Percentiles rank a stretch among this genome's conserved stretches.
Conservation (phyloP, 2,329 filamentous ascomycete species). For the Pseudogymnoascus sp. region DNA sequence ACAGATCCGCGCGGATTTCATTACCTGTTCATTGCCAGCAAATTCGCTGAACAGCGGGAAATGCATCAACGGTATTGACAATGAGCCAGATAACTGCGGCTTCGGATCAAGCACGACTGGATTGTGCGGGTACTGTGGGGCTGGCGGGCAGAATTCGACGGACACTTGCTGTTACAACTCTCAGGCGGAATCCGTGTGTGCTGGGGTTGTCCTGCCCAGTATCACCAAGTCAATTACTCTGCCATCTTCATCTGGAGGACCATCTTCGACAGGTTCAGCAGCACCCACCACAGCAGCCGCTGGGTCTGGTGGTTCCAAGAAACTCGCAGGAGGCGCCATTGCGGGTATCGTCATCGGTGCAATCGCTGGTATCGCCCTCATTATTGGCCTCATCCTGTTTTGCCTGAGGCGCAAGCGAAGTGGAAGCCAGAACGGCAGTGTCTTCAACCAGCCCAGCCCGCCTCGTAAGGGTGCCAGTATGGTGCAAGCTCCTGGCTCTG, state of each 20-base stretch:
- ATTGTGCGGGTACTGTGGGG: slow-evolving; percentile 78
- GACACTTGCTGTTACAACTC: slow-evolving; percentile 91
- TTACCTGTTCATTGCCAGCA: slow-evolving; percentile 77
- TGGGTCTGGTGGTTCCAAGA: slow-evolving; percentile 28
- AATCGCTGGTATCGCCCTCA: slow-evolving; percentile 58
- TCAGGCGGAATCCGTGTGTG: slow-evolving; percentile 64
- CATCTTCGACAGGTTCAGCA: slow-evolving; percentile 15
- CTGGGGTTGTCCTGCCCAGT: slow-evolving; percentile 67
- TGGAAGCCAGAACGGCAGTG: slow-evolving; percentile 56
- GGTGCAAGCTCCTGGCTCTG: slow-evolving; percentile 28
- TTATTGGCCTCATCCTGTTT: slow-evolving; percentile 52
- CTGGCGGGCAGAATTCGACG: slow-evolving; percentile 80
- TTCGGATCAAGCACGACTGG: slow-evolving; percentile 64
- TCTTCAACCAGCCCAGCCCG: slow-evolving; percentile 86
- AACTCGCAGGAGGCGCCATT: slow-evolving; percentile 76
- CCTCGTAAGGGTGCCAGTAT: slow-evolving; percentile 42
- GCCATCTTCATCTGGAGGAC: slow-evolving; percentile 39
- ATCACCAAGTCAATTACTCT: slow-evolving; percentile 63
- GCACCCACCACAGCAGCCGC: slow-evolving; percentile 13
- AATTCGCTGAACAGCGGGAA: slow-evolving; percentile 59
- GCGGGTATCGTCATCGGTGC: slow-evolving; percentile 84
- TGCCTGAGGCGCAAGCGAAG: slow-evolving; percentile 44
- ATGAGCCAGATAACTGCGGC: slow-evolving; percentile 83
- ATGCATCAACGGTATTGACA: slow-evolving; percentile 69
- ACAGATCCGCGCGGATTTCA: slow-evolving; percentile 87